A percentile compares a stretch with the other conserved stretches of the same genome.
Evolutionary conservation across 2,329 filamentous ascomycete species (phyloP).

Genomic region (Hortaea werneckii): DNA sequence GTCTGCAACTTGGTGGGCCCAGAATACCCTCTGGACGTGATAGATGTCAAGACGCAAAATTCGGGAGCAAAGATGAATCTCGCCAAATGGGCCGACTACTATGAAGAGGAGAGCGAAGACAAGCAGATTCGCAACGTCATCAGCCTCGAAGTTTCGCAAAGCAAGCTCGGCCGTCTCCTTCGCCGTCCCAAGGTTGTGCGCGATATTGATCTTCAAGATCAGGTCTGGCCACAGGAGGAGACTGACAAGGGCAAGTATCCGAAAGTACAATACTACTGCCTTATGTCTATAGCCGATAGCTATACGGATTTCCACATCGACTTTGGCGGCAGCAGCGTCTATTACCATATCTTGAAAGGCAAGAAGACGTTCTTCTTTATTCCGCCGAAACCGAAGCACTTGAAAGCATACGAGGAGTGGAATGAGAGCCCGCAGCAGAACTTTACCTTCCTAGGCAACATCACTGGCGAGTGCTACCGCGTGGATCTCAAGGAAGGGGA

Average conservation of each 20-base stretch:
- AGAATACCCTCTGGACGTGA: slow-evolving; percentile 54
- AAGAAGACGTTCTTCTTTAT: slow-evolving; percentile 65
- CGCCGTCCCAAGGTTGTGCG: slow-evolving; percentile 55
- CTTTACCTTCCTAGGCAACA: slow-evolving; percentile 53
- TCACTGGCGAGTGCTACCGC: slow-evolving; percentile 57
- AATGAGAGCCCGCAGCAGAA: slow-evolving; percentile 57
- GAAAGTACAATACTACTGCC: slow-evolving; percentile 57
- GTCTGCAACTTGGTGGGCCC: slow-evolving; percentile 55
- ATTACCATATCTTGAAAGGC: slow-evolving; percentile 59
- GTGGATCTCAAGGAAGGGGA: slow-evolving; percentile 57
- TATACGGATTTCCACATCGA: slow-evolving; percentile 66
- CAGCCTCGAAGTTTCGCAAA: slow-evolving; percentile 57
- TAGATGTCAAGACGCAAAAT: slow-evolving; percentile 60
- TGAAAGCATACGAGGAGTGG: slow-evolving; percentile 64
- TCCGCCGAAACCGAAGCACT: slow-evolving; percentile 55
- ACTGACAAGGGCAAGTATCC: slow-evolving; percentile 47
- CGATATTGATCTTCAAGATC: slow-evolving; percentile 49
- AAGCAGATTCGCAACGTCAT: slow-evolving; percentile 60
- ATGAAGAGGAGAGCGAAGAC: slow-evolving; percentile 50
- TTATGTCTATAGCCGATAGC: slow-evolving; percentile 62
- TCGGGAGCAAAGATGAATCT: slow-evolving; percentile 56
- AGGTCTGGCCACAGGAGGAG: slow-evolving; percentile 45
- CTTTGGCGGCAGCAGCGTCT: slow-evolving; percentile 61
- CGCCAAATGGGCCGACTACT: slow-evolving; percentile 56
- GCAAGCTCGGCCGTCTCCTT: slow-evolving; percentile 51